Base-by-base conservation (phyloP, 306 rosid species). In the Corylus heterophylla region DNA sequence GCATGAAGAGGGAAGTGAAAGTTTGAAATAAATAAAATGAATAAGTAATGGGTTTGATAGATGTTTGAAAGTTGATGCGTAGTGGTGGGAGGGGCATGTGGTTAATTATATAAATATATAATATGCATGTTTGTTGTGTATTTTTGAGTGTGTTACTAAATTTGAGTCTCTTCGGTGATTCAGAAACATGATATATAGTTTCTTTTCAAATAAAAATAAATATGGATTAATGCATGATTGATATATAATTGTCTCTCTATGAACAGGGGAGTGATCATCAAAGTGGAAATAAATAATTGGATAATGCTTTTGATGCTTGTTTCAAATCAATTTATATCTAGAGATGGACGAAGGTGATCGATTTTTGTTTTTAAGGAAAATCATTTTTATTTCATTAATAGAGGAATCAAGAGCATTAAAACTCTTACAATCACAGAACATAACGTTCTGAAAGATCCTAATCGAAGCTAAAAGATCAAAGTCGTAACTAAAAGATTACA, bases 91-190 rank as follows among this genome's bases (percentile, higher is more conserved):
- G 8, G 9, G n/a, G 12, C 49, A 37, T 25, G 45, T 42, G 45
- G 44, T 39, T 39, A 39, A 42, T 35, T 68, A 62, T 54, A 25
- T 71, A n/a, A 44, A 20, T 1, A 20, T 80, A 81, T 22, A 22
- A 22, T 22, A 82, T 73, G 74, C 9, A 18, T 64, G 72, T n/a
- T 2, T 18, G 20, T 8, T 68, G 31, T 42, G 6, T n/a, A 42
- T 39, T 18, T 74, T 79, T 69, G 52, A 55, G 62, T 48, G 64
- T 7, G 76, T 69, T 29, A 62, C 74, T 54, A 81, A 84, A 81
- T 76, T 78, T 74, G 67, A 35, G 51, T 37, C 11, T 44, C 42
- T 12, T 58, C 12, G 3, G 76, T 63, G 78, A 11, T 70, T 55
- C 20, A 13, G 27, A 67, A 48, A 39, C 52, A 35, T 9, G 64